Evolutionary conservation across 2,329 filamentous ascomycete species (phyloP), one percentile per base, ranked within the genome.

Genomic region (Chaetomiaceae sp.): DNA sequence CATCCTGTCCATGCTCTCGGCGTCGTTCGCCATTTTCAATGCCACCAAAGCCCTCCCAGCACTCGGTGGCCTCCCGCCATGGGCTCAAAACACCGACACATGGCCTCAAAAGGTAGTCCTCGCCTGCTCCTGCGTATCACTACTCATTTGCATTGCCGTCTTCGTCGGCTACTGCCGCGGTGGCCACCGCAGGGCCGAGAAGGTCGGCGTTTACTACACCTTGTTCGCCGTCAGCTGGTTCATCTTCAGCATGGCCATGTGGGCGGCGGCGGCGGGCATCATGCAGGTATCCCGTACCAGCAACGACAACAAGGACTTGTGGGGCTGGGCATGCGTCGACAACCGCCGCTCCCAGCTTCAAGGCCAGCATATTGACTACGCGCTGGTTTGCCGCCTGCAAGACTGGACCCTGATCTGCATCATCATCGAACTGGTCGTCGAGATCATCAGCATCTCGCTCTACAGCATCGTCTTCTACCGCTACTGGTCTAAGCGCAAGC

Each of bases 381-480:
- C 83, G 23, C 85, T 99, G 46, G 80, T 97, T 61, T 99, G 94
- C 76, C 87, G 92, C 64, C 82, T 99, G 65, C 85, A 88, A 76
- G 85, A 95, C 74, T 99, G 94, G 94, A 81, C 87, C 36, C 79
- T 99, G 58, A 87, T 99, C 68, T 99, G 94, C 80, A 91, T 91
- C 73, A 87, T 99, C 67, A 97, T 99, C 69, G 94, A 99, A 72
- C 80, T 99, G 61, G 88, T 96, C 57, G 80, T 99, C 64, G 94
- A 97, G 68, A 81, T 89, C 61, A 86, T 97, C 66, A 90, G 88
- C 67, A 95, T 99, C 69, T 77, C 84, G 49, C 89, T 99, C 65
- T 99, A 99, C 79, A 90, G 82, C 66, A 81, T 96, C 67, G 85
- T 96, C 69, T 96, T 97, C 78, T 97, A 95, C 79, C 88, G 94